Percentiles rank a stretch among this genome's conserved stretches.
Conservation (phyloP, 768 basidiomycete species). For the Cyclocybe aegerita region DNA sequence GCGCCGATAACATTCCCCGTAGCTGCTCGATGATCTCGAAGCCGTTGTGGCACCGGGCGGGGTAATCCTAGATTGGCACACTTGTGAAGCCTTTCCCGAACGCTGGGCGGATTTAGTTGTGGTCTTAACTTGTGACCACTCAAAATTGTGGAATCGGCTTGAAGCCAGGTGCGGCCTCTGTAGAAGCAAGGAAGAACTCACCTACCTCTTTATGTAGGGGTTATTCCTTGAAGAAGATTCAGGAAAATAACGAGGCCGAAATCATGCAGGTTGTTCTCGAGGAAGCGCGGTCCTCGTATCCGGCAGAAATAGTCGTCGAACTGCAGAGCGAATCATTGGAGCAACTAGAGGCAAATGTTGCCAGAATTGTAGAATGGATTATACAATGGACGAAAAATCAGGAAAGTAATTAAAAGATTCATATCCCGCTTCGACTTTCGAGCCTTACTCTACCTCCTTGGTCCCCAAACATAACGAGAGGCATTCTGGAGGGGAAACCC, state of each 20-base stretch:
- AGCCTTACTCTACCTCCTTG: neutral
- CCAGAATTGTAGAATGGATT: slow-evolving; percentile 88
- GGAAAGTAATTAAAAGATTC: slow-evolving; percentile 14
- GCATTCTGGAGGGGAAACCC: slow-evolving; percentile 29
- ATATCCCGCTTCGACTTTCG: neutral
- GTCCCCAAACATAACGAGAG: slow-evolving; percentile 14
- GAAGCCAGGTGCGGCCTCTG: slow-evolving; percentile 71
- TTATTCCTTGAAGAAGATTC: slow-evolving; percentile 90
- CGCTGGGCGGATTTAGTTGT: slow-evolving; percentile 96
- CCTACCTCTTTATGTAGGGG: slow-evolving; percentile 45
- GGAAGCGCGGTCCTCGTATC: slow-evolving; percentile 87
- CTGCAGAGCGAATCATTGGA: slow-evolving; percentile 73
- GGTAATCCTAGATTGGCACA: slow-evolving; percentile 92
- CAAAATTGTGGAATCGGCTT: slow-evolving; percentile 83
- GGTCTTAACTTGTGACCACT: slow-evolving; percentile 88
- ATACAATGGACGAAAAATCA: slow-evolving; percentile 60
- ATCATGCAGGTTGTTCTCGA: slow-evolving; percentile 93
- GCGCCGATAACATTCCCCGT: slow-evolving; percentile 3
- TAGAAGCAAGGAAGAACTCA: slow-evolving; percentile 2
- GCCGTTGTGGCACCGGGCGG: slow-evolving; percentile 67
- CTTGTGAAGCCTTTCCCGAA: slow-evolving; percentile 91
- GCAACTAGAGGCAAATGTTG: slow-evolving; percentile 86
- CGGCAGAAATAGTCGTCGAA: slow-evolving; percentile 83
- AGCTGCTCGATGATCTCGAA: slow-evolving; percentile 91
- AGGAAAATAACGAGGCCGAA: slow-evolving; percentile 98